These are phyloP conservation scores for Hypholoma fasciculare DNA, from an alignment of 768 basidiomycete species.

Conservation along the genomic window DNA sequence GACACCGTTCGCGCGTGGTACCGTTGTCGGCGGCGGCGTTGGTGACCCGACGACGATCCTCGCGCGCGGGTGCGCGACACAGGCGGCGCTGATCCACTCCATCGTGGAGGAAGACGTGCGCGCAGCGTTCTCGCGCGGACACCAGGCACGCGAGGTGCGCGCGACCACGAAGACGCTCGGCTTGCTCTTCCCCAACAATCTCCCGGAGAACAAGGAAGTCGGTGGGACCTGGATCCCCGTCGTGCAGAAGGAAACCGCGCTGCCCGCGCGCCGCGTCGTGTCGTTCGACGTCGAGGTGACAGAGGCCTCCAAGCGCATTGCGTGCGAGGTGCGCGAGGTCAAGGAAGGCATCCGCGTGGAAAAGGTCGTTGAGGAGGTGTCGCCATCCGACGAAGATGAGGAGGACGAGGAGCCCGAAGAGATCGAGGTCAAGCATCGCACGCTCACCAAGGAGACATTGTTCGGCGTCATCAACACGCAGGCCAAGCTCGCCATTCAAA, in stretches of 20 bases:
- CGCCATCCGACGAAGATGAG: constrained; percentile 42
- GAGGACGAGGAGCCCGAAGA: constrained; percentile 61
- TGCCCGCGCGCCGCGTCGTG: constrained; percentile 65
- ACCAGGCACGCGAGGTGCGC: constrained; percentile 31
- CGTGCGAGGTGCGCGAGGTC: constrained; percentile 79
- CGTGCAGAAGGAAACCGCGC: constrained; percentile 68
- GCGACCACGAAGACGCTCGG: constrained; percentile 68
- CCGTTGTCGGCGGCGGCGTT: constrained; percentile 67
- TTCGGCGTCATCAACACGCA: constrained; percentile 45
- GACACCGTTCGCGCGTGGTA: constrained; percentile 67
- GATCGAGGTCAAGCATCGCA: constrained; percentile 63
- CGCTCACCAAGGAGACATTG: constrained; percentile 51
- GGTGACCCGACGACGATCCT: constrained; percentile 81
- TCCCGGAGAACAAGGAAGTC: constrained; percentile 39
- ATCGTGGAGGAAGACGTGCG: constrained; percentile 51
- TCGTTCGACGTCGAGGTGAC: constrained; percentile 55
- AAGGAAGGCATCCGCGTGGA: constrained; percentile 67
- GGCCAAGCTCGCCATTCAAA: constrained; percentile 40
- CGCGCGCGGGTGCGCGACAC: constrained; percentile 74
- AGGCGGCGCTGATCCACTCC: constrained; percentile 63
- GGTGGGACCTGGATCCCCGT: constrained; percentile 69
- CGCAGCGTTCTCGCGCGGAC: constrained; percentile 46
- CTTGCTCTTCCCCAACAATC: constrained; percentile 57
- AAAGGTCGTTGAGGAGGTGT: constrained; percentile 47
- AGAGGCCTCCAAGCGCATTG: constrained; percentile 46